A percentile compares a stretch with the other conserved stretches of the same genome.
phyloP scores from a whole-genome alignment of 2,329 filamentous ascomycete genomes.

The Emergomyces orientalis region DNA sequence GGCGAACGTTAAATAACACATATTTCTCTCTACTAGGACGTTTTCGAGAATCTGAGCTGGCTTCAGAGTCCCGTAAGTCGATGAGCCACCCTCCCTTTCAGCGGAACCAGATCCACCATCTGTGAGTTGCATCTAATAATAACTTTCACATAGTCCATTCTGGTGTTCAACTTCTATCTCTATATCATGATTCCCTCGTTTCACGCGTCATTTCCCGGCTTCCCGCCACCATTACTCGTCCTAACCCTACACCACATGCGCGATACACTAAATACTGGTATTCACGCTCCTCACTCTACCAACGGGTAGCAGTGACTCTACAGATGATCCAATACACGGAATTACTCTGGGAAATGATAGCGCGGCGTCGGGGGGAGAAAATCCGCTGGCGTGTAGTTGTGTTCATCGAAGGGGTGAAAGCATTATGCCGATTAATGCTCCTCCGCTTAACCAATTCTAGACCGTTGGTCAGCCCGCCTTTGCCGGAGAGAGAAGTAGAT shows the following conservation, averaged over 20 bases:
- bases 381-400: conserved; percentile 80
- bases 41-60: conserved; percentile 72
- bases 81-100: conserved; percentile 15
- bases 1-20: neutral
- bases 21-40: conserved; percentile 24
- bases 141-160: conserved; percentile 55
- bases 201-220: conserved; percentile 53
- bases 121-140: conserved; percentile 17
- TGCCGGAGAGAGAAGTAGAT: conserved; percentile 78
- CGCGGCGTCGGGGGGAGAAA: conserved; percentile 71
- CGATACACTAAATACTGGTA: conserved; percentile 58
- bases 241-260: conserved; percentile 48
- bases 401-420: conserved; percentile 75
- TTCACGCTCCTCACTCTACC: conserved; percentile 59
- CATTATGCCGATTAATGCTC: conserved; percentile 69
- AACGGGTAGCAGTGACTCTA: conserved; percentile 68
- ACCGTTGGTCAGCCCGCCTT: conserved; percentile 69
- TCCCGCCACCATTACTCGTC: conserved; percentile 42
- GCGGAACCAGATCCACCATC: conserved; percentile 16
- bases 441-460: conserved; percentile 74
- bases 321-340: conserved; percentile 93
- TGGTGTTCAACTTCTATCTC: conserved; percentile 75
- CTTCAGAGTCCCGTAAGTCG: conserved; percentile 67
- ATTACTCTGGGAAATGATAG: conserved; percentile 93
- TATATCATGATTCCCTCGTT: conserved; percentile 87